Base-by-base conservation (phyloP, 345 rosid genomes). In the Citrus sp. region DNA sequence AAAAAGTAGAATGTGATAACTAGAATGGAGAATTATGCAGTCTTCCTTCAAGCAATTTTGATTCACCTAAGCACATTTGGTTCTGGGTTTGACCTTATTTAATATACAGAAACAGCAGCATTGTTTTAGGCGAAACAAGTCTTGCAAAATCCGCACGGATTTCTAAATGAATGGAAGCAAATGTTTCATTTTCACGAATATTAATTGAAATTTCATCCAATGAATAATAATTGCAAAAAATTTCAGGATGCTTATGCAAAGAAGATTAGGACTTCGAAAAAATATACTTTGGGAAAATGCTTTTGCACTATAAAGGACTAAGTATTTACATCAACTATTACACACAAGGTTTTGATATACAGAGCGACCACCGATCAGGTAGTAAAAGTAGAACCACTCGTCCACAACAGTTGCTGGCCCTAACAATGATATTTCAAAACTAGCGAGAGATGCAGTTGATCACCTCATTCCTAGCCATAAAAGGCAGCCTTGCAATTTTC, bases 261-360 rank as follows among this genome's bases (percentile, higher is more conserved):
- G 5, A 54, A 1, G 22, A 51, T 18, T 51, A 51, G 21, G 56
- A 51, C 22, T 51, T 51, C 21, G 21, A 54, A 54, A 54, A 8
- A 54, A 54, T 14, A 14, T 54, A 54, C 0, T 18, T 18, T 0
- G 12, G 59, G 42, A 13, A 12, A 54, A 14, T 5, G 64, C 24
- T 62, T 40, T 61, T 42, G 27, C 37, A 74, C 24, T 61, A 27
- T 14, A 1, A 61, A 28, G 12, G 16, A 18, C 6, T 28, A 38
- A 61, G 19, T 74, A 74, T 61, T 25, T 74, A 74, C 77, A 74
- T 38, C 58, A 16, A 22, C 58, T 4, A 40, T 35, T 72, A 35
- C 38, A 24, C 49, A 73, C 40, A 32, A 18, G 24, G n/a, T 38
- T 8, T 38, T 8, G 46, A 55, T 60, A n/a, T 9, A 19, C n/a